A percentile compares a stretch with the other conserved stretches of the same genome.
These are phyloP conservation scores for Phaeomoniella chlamydospora DNA, from an alignment of 2,329 filamentous ascomycete species.

Conservation along the genomic window DNA sequence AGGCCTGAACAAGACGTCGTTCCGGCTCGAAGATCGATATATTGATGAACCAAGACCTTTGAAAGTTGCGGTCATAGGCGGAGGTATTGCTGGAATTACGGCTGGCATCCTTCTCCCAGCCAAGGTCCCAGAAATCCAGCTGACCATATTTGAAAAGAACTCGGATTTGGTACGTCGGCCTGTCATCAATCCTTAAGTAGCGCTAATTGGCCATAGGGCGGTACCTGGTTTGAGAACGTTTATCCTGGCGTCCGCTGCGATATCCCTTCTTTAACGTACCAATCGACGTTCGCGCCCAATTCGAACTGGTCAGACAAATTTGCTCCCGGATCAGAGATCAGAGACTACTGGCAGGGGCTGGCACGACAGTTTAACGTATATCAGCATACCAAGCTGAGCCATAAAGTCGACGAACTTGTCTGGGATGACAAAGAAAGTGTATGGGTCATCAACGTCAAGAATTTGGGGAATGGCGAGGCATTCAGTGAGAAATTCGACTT, in stretches of 20 bases:
- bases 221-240: slow-evolving; percentile 12
- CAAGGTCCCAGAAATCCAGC: slow-evolving; percentile 16
- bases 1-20: too few species aligned
- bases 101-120: slow-evolving; percentile 21
- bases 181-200: background rate
- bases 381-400: slow-evolving; percentile 44
- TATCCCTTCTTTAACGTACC: slow-evolving; percentile 11
- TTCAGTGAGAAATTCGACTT: slow-evolving; percentile 27
- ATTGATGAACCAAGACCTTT: slow-evolving; percentile 18
- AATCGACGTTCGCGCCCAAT: slow-evolving; percentile 11
- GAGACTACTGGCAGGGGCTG: slow-evolving; percentile 8
- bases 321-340: slow-evolving; percentile 9
- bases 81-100: slow-evolving; percentile 23
- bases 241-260: slow-evolving; percentile 10
- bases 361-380: slow-evolving; percentile 24
- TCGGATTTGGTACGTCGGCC: slow-evolving; percentile 6
- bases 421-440: slow-evolving; percentile 34
- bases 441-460: slow-evolving; percentile 22
- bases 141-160: slow-evolving; percentile 9
- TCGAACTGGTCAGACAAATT: slow-evolving; percentile 11
- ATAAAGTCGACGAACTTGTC: slow-evolving; percentile 32
- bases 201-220: slow-evolving; percentile 3
- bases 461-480: slow-evolving; percentile 18
- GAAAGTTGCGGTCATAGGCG: slow-evolving; percentile 21
- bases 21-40: slow-evolving; percentile 15